Conservation (phyloP, 2,329 filamentous ascomycete species). For the Sporothrix protearum region DNA sequence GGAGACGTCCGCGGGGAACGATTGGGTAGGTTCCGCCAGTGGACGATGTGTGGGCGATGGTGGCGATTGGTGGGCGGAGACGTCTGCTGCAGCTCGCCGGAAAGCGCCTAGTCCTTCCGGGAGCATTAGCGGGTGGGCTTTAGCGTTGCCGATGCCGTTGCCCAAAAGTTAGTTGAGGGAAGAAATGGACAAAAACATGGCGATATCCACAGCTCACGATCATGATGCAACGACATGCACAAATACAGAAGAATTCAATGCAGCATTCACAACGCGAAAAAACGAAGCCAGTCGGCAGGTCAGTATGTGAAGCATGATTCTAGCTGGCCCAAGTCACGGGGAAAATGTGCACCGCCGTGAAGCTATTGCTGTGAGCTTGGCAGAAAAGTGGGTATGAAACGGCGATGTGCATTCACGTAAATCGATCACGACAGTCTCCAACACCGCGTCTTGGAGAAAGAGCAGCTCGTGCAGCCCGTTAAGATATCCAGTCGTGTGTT, state of each 20-base stretch:
- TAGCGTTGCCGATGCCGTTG: background rate
- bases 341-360: background rate
- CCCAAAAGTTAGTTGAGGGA: background rate
- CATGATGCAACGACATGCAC: background rate
- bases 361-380: background rate
- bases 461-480: background rate
- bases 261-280: background rate
- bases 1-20: background rate
- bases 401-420: background rate
- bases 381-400: background rate
- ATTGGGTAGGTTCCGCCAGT: background rate
- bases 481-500: background rate
- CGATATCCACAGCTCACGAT: background rate
- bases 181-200: background rate
- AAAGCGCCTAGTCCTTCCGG: conserved; percentile 2
- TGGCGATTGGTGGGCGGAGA: background rate
- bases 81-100: background rate
- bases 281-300: background rate
- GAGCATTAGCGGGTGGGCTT: background rate
- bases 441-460: background rate
- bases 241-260: background rate
- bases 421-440: background rate
- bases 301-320: background rate
- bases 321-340: background rate
- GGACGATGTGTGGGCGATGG: background rate